Evolutionary conservation across 169 alveolate genomes (phyloP), one percentile per base, ranked within the genome.

Genomic region (Plasmodium sp.): DNA sequence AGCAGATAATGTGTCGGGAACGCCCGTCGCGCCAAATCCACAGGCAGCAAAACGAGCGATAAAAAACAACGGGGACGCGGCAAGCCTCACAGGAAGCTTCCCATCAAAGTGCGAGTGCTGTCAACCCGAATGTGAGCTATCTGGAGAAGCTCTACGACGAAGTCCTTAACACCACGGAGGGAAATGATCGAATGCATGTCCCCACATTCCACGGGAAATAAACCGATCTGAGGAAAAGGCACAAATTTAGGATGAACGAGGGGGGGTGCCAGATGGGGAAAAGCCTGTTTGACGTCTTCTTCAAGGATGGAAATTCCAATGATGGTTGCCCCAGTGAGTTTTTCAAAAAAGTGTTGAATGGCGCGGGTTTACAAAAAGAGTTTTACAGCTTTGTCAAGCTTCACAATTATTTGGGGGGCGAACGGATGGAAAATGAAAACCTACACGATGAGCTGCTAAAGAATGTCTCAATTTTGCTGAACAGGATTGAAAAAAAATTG

Each of bases 261-360:
- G 14, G 10, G 36, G 92, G 58, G 34, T 62, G 43, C 36, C 45
- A 83, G 7, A 34, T 83, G n/a, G 73, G 62, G n/a, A 83, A 83
- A 16, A 62, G 62, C 0, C 12, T 83, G 0, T 33, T 83, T 58
- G 33, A 62, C 34, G 39, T 18, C 6, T 41, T 41, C 39, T 56
- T 79, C 7, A 14, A 39, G 18, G 36, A 16, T 41, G 73, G 71
- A 1, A 27, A 33, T 34, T 22, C 2, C 12, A 33, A 34, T 10
- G 16, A 14, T 3, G 43, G 3, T 62, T 18, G 3, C 12, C 18
- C 71, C 6, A 41, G 9, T n/a, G 71, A 83, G 9, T 9, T 83
- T 18, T 83, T 83, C 73, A 83, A 58, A 36, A 58, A 56, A n/a
- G 81, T 79, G 43, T 48, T 83, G n/a, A 83, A 62, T 3, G 92